These are phyloP conservation scores for Vairimorpha necatrix DNA, from an alignment of 371 early-diverging fungal species.

Conservation along the genomic window DNA sequence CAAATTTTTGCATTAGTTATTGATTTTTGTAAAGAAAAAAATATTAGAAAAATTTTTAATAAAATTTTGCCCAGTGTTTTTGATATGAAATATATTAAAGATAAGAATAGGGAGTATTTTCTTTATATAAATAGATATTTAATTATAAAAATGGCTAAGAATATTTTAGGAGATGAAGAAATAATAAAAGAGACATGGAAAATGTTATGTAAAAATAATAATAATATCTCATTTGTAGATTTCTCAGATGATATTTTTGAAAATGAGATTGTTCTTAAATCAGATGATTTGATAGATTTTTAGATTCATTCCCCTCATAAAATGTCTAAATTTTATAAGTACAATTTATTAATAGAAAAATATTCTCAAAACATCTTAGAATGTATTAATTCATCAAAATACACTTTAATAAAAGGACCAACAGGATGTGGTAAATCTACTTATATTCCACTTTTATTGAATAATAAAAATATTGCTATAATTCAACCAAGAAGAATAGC, in stretches of 20 bases:
- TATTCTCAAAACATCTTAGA: slow-evolving; percentile 56
- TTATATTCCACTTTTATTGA: slow-evolving; percentile 56
- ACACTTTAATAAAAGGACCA: slow-evolving; percentile 61
- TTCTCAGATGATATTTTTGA: not conserved
- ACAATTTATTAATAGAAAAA: slow-evolving; percentile 51
- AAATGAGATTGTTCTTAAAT: not conserved
- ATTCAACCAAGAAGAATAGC: slow-evolving; percentile 65
- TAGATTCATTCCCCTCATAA: not conserved
- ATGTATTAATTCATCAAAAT: slow-evolving; percentile 35
- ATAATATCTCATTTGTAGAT: not conserved
- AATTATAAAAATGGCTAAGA: not conserved
- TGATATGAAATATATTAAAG: not conserved
- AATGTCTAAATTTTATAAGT: not conserved
- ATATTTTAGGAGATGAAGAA: not conserved
- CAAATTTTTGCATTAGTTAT: not conserved
- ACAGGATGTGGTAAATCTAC: slow-evolving; percentile 66
- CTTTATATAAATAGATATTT: not conserved
- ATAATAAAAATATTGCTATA: slow-evolving; percentile 47
- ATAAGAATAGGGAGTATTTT: not conserved
- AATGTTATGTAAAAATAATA: not conserved
- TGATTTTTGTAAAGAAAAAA: not conserved
- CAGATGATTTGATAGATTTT: not conserved
- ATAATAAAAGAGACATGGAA: not conserved
- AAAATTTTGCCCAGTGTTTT: slow-evolving; percentile 3
- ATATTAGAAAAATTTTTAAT: not conserved